Conservation (phyloP, 768 basidiomycete species). For the Amanita subjunquillea region DNA sequence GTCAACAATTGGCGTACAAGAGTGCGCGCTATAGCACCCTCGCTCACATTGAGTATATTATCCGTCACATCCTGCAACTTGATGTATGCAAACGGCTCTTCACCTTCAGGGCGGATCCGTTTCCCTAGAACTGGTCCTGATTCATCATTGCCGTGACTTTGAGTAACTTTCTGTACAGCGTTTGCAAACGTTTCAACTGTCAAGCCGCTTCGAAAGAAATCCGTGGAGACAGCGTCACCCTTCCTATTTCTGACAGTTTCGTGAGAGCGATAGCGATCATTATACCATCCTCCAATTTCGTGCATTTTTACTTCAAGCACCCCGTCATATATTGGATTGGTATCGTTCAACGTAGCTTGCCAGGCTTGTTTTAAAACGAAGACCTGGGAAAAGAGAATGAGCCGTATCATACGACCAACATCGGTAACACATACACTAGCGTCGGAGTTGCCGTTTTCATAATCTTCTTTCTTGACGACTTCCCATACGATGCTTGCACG, state of each 20-base stretch:
- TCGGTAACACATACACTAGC: neutral
- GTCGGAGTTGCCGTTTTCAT: neutral
- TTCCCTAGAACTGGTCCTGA: neutral
- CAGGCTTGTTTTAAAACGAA: neutral
- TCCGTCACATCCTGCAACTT: neutral
- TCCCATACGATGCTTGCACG: constrained; percentile 1
- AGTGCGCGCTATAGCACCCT: neutral
- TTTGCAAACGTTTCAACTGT: neutral
- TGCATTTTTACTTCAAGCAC: neutral
- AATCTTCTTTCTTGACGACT: neutral
- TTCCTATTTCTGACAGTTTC: neutral
- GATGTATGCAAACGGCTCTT: too few relatives aligned
- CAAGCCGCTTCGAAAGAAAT: neutral
- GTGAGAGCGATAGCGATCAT: neutral
- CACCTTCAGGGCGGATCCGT: neutral
- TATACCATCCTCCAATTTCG: neutral
- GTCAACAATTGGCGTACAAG: neutral
- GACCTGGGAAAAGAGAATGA: neutral
- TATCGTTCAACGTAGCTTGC: neutral
- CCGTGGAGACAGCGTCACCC: neutral
- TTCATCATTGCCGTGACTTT: neutral
- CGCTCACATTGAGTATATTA: neutral
- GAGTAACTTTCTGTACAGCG: neutral
- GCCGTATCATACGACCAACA: neutral
- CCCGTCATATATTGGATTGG: neutral